Evolutionary conservation across 2,329 filamentous ascomycete genomes (phyloP), one percentile per base, ranked within the genome.

Genomic region (Rasamsonia emersonii): DNA sequence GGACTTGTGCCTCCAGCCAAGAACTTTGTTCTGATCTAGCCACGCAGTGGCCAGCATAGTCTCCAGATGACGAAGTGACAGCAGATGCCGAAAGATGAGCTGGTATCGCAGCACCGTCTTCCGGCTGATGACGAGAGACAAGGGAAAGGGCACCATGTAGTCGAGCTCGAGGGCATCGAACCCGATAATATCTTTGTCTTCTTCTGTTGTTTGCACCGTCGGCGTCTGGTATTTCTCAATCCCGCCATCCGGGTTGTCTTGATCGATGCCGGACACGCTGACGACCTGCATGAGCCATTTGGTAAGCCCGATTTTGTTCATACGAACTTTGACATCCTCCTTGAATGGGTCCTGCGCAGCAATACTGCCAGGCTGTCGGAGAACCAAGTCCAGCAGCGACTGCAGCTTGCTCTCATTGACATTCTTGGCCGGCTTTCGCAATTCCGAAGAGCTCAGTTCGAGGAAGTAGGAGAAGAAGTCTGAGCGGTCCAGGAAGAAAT

Each of bases 391-490:
- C n/a, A 98, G 75, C 17, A 98, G 68, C 7, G 86, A 95, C 57
- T 98, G 91, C 24, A 98, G 70, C 58, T 98, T 98, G 56, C 79
- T 79, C 34, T 84, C 83, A 51, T 96, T 98, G 58, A 96, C 86
- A 33, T 73, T 73, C 53, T 86, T 86, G 37, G 88, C 84, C 18
- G 83, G 81, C 54, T 95, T 95, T 49, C 85, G 82, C 37, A 98
- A 70, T 60, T 98, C 91, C 1, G 86, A 88, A 18, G 82, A 72
- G 33, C 86, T 79, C 13, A 98, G 77, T 53, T 98, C 91, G 38
- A 98, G 77, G 57, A 98, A 98, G 60, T 96, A 93, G 3, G 86
- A 86, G 59, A 98, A 96, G 65, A 94, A 98, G 57, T 98, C 91
- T 19, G 91, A 95, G 6, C 88, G 82, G 48, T 96, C 89, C 40